These are phyloP conservation scores for Epichloe gansuensis DNA, from an alignment of 2,329 filamentous ascomycete genomes.

Conservation along the genomic window DNA sequence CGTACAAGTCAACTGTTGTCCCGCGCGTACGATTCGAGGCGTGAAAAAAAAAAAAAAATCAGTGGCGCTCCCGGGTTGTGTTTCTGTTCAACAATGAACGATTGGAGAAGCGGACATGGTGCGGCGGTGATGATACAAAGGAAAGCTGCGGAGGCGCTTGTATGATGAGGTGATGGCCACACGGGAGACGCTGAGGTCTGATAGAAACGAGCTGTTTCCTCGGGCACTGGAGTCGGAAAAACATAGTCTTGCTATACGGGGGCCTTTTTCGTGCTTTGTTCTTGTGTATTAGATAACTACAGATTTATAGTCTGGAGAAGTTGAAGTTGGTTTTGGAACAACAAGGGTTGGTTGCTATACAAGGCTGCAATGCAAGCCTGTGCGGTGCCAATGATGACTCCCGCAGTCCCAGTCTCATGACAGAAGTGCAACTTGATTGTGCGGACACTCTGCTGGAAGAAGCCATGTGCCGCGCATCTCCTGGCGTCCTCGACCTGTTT, in stretches of 20 bases:
- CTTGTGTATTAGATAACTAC: slow-evolving; percentile 16
- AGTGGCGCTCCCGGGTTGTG: not conserved
- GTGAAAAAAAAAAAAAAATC: not conserved
- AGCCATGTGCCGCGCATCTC: too few species aligned
- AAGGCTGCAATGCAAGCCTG: too few species aligned
- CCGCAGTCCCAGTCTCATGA: too few species aligned
- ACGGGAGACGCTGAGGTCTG: not conserved
- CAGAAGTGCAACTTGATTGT: too few species aligned
- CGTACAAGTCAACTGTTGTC: not conserved
- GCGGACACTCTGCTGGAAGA: too few species aligned
- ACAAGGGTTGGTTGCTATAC: too few species aligned
- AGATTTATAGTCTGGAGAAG: not conserved
- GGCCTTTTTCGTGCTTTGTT: slow-evolving; percentile 1
- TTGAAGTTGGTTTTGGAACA: not conserved
- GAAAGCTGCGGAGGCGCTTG: not conserved
- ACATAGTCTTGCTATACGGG: not conserved
- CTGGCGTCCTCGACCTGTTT: too few species aligned
- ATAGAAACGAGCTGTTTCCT: slow-evolving; percentile 1
- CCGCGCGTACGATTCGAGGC: not conserved
- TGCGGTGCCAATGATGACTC: too few species aligned
- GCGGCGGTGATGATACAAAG: not conserved
- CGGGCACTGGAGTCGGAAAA: not conserved
- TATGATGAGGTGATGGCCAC: not conserved
- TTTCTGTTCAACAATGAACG: not conserved
- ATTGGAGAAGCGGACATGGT: not conserved